Percentiles rank a stretch among this genome's conserved stretches.
phyloP scores from a whole-genome alignment of 768 basidiomycete genomes.

The Hemileccinum impolitum region DNA sequence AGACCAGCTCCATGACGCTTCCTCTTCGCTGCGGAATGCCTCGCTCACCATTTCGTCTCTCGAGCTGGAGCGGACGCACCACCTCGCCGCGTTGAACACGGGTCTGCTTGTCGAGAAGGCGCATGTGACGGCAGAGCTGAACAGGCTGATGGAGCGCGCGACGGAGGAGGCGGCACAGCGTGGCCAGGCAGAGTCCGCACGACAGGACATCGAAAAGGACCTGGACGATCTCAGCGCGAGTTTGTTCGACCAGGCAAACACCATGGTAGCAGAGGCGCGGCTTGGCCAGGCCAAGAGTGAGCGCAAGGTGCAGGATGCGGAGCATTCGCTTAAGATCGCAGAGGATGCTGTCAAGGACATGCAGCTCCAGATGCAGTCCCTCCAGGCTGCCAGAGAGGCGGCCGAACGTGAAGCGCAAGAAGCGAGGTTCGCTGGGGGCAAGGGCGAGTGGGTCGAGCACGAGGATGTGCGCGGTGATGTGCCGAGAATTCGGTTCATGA shows the following conservation, averaged over 20 bases:
- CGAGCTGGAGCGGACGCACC: constrained; percentile 81
- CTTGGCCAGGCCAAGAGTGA: constrained; percentile 62
- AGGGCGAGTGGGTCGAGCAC: constrained; percentile 65
- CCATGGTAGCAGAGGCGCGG: constrained; percentile 96
- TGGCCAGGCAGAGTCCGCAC: constrained; percentile 85
- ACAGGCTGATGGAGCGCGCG: constrained; percentile 90
- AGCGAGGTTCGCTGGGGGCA: constrained; percentile 53
- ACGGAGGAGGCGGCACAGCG: constrained; percentile 91
- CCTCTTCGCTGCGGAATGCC: constrained; percentile 54
- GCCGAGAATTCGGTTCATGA: constrained; percentile 47
- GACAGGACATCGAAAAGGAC: constrained; percentile 84
- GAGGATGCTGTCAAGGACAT: constrained; percentile 83
- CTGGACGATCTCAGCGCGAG: constrained; percentile 90
- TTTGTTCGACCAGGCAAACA: constrained; percentile 90
- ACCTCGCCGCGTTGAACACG: constrained; percentile 86
- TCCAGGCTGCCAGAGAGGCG: constrained; percentile 65
- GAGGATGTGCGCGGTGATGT: constrained; percentile 27
- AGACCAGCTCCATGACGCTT: constrained; percentile 74
- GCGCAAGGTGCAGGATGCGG: constrained; percentile 71
- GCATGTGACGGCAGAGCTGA: constrained; percentile 89
- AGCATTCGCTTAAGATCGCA: constrained; percentile 73
- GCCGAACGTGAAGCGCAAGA: constrained; percentile 52
- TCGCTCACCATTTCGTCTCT: constrained; percentile 72
- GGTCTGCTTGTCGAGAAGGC: constrained; percentile 89
- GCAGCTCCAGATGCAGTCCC: constrained; percentile 79